phyloP scores from a whole-genome alignment of 805 yeast genomes.

The Naumovozyma baii region DNA sequence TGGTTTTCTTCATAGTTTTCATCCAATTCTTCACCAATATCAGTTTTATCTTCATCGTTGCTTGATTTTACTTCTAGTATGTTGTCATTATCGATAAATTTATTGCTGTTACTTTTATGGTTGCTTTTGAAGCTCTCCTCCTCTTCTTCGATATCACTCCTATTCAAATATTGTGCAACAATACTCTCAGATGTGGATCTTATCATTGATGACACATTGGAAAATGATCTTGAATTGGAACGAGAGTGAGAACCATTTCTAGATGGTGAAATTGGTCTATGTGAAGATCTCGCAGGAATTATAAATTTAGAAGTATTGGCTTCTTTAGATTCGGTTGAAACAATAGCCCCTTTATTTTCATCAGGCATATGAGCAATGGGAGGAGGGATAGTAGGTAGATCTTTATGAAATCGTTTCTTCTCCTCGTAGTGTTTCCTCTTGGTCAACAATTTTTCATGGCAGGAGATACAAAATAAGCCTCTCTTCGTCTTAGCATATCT shows the following conservation, averaged over 20 bases:
- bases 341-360: not conserved
- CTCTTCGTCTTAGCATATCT: constrained; percentile 88
- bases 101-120: too few relatives aligned
- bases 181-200: constrained; percentile 16
- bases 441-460: constrained; percentile 79
- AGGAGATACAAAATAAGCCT: constrained; percentile 86
- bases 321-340: not conserved
- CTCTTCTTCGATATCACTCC: not conserved
- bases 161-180: constrained; percentile 18
- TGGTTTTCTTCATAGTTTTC: not conserved
- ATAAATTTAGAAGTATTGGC: constrained; percentile 5
- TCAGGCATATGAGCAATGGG: not conserved
- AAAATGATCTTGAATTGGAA: not conserved
- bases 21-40: too few relatives aligned
- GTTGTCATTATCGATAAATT: too few relatives aligned
- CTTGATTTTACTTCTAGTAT: too few relatives aligned
- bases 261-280: constrained; percentile 16
- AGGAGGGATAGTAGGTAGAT: constrained; percentile 12
- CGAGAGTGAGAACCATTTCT: not conserved
- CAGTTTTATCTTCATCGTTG: too few relatives aligned
- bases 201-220: constrained; percentile 1
- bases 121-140: too few relatives aligned
- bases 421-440: constrained; percentile 48
- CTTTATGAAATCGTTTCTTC: constrained; percentile 22
- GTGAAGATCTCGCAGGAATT: constrained; percentile 9